These are phyloP conservation scores for Rhodofomes roseus DNA, from an alignment of 1,284 basidiomycete genomes.

Conservation along the genomic window DNA sequence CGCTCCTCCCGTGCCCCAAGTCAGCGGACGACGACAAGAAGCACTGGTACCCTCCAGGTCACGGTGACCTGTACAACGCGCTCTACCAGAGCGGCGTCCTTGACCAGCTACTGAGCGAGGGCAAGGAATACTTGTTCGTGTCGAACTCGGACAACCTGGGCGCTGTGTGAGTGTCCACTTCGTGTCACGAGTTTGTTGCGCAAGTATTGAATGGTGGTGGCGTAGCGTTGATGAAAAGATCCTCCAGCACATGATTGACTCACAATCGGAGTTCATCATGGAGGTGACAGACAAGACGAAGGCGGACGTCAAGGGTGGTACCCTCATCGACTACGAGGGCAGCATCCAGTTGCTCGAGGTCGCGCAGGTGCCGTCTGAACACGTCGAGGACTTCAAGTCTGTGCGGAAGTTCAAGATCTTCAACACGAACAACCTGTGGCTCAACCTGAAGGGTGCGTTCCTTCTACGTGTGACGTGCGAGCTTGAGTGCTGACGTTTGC, in stretches of 20 bases:
- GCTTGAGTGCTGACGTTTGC: constrained; percentile 25
- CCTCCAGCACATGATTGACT: constrained; percentile 88
- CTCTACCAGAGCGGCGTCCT: constrained; percentile 94
- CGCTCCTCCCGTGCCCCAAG: constrained; percentile 86
- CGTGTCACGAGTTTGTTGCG: neutral
- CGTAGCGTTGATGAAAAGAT: constrained; percentile 73
- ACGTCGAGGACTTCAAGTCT: constrained; percentile 98
- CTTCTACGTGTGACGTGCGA: constrained; percentile 28
- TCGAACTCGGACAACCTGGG: constrained; percentile 99
- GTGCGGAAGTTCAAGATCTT: constrained; percentile 65
- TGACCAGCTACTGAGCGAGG: constrained; percentile 91
- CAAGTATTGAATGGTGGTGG: neutral
- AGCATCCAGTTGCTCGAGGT: constrained; percentile 95
- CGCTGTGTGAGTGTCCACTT: constrained; percentile 66
- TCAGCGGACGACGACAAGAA: constrained; percentile 90
- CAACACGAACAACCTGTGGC: constrained; percentile 98
- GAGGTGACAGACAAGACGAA: constrained; percentile 99
- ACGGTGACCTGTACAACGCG: constrained; percentile 96
- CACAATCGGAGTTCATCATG: constrained; percentile 91
- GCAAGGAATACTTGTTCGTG: constrained; percentile 99
- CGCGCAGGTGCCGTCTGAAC: constrained; percentile 97
- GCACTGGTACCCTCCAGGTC: constrained; percentile 98
- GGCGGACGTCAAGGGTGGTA: constrained; percentile 99
- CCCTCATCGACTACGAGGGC: constrained; percentile 96
- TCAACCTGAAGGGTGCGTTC: constrained; percentile 73